Conservation (phyloP, 129 eudicot genomes). For the Heracleum sosnowskyi region DNA sequence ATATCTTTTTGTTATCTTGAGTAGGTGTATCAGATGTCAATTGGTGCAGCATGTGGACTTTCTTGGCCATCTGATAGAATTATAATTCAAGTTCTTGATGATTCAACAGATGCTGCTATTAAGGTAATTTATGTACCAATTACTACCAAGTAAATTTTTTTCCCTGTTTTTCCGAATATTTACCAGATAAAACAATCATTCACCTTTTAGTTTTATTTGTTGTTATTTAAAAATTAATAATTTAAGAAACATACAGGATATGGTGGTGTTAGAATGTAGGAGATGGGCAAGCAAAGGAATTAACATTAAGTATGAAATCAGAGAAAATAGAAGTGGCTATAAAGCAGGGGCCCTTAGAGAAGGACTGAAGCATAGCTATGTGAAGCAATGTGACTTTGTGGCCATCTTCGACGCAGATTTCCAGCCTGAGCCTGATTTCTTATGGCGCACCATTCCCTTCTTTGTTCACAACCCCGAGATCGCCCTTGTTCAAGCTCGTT, state of each 20-base stretch:
- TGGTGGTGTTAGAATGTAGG: constrained; percentile 68
- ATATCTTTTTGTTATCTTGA: background rate
- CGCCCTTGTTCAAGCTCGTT: constrained; percentile 95
- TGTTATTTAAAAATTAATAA: background rate
- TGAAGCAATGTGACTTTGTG: constrained; percentile 70
- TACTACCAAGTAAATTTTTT: too few relatives aligned
- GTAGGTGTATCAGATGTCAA: constrained; percentile 87
- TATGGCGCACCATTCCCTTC: constrained; percentile 72
- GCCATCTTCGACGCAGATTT: constrained; percentile 96
- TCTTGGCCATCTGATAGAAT: constrained; percentile 92
- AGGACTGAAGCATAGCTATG: constrained; percentile 72
- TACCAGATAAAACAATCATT: background rate
- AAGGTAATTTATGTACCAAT: too few relatives aligned
- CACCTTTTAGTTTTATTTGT: background rate
- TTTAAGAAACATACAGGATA: constrained; percentile 24
- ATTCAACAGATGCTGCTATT: constrained; percentile 66
- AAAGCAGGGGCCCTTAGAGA: constrained; percentile 85
- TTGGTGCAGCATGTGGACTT: constrained; percentile 96
- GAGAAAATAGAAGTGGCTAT: constrained; percentile 75
- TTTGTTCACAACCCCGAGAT: constrained; percentile 70
- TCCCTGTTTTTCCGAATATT: too few relatives aligned
- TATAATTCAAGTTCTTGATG: constrained; percentile 88
- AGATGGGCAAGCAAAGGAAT: constrained; percentile 93
- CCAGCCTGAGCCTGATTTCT: constrained; percentile 74
- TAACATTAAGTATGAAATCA: constrained; percentile 69